Evolutionary conservation across 1,284 basidiomycete genomes (phyloP).

Genomic region (Austroboletus niveus): DNA sequence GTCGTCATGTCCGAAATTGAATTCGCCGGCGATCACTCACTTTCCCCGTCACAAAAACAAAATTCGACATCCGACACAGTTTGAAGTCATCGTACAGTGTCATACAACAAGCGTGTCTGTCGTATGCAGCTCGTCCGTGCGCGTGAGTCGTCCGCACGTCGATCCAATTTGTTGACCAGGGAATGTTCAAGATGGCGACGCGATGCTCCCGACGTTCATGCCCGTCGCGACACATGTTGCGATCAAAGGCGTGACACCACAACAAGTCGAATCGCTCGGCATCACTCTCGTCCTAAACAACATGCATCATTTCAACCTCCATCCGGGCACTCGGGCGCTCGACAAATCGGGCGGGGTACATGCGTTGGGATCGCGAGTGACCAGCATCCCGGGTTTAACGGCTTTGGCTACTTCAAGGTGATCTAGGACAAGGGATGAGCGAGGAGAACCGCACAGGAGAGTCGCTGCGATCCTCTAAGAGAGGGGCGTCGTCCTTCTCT

Average conservation of each 20-base stretch:
- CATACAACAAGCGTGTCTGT: conserved; percentile 73
- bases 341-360: conserved; percentile 60
- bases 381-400: conserved; percentile 75
- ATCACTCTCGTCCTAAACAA: conserved; percentile 81
- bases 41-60: too few species aligned
- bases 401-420: conserved; percentile 60
- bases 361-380: conserved; percentile 58
- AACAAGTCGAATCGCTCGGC: conserved; percentile 78
- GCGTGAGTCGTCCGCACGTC: conserved; percentile 44
- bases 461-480: conserved; percentile 61
- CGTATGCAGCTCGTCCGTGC: conserved; percentile 70
- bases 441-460: neutral
- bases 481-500: conserved; percentile 50
- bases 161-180: neutral
- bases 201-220: conserved; percentile 86
- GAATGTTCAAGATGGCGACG: conserved; percentile 55
- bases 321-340: conserved; percentile 72
- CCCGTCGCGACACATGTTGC: conserved; percentile 87
- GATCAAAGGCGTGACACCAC: conserved; percentile 82
- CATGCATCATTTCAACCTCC: conserved; percentile 80
- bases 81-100: conserved; percentile 76
- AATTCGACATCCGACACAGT: conserved; percentile 52
- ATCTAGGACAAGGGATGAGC: conserved; percentile 34
- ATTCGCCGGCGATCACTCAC: too few species aligned
- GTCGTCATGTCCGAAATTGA: too few species aligned